phyloP scores from a whole-genome alignment of 2,329 filamentous ascomycete genomes.

The Aspergillus floridensis region DNA sequence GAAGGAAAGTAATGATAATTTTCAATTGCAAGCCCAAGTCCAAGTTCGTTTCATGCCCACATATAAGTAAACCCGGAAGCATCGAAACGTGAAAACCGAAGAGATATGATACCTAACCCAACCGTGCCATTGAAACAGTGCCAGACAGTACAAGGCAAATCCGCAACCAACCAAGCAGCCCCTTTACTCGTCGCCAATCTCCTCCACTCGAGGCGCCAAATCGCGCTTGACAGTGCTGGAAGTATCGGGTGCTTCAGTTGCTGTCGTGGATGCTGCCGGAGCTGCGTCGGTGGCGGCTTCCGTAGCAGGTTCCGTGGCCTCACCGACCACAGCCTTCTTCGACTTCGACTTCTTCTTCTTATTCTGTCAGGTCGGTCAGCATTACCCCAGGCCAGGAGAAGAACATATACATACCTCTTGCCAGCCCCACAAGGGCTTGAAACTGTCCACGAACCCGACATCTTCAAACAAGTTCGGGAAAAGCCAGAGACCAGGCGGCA shows the following conservation, averaged over 20 bases:
- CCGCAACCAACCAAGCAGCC: neutral
- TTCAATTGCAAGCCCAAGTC: neutral
- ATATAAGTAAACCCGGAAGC: neutral
- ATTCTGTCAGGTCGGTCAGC: slow-evolving; percentile 23
- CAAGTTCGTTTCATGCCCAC: neutral
- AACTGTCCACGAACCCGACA: slow-evolving; percentile 96
- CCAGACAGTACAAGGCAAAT: neutral
- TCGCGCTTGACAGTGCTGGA: slow-evolving; percentile 38
- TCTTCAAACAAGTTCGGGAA: slow-evolving; percentile 98
- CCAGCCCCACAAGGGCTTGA: slow-evolving; percentile 96
- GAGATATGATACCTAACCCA: neutral
- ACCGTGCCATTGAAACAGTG: neutral
- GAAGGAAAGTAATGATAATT: neutral
- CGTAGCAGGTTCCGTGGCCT: slow-evolving; percentile 6
- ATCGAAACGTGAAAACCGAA: neutral
- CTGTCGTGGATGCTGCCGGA: slow-evolving; percentile 35
- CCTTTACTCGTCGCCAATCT: slow-evolving; percentile 40
- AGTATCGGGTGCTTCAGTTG: slow-evolving; percentile 35
- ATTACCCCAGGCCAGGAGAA: neutral
- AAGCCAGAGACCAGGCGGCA: slow-evolving; percentile 89
- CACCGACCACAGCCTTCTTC: slow-evolving; percentile 23
- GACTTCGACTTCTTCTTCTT: slow-evolving; percentile 43
- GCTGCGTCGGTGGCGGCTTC: slow-evolving; percentile 14
- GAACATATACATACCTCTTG: slow-evolving; percentile 68
- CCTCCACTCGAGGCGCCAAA: slow-evolving; percentile 47